Evolutionary conservation across 2,329 filamentous ascomycete species (phyloP).

Genomic region (Diaporthe velutina): DNA sequence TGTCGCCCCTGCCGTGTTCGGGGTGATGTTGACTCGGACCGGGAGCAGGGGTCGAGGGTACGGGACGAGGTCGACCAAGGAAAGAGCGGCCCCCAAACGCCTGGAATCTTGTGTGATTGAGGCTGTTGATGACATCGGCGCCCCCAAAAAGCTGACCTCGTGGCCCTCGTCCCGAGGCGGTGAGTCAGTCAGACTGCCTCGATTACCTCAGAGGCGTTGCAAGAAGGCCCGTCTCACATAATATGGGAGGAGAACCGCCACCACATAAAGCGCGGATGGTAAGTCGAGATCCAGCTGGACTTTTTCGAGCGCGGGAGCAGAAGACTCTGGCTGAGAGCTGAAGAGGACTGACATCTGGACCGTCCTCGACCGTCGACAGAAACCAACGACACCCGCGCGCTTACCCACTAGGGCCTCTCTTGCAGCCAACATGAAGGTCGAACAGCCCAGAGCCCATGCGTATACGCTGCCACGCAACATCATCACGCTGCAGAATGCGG

Average conservation of each 20-base stretch:
- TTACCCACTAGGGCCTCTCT: neutral
- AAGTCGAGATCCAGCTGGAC: neutral
- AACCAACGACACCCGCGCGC: neutral
- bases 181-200: slow-evolving; percentile 4
- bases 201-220: slow-evolving; percentile 11
- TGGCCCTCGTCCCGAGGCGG: slow-evolving; percentile 6
- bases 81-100: neutral
- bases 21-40: slow-evolving; percentile 6
- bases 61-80: neutral
- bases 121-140: neutral
- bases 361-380: neutral
- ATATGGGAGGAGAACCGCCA: neutral
- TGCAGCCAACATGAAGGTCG: slow-evolving; percentile 25
- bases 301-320: neutral
- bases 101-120: neutral
- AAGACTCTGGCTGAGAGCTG: neutral
- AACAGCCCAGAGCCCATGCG: neutral
- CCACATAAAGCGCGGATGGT: neutral
- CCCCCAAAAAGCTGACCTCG: neutral
- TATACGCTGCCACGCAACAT: neutral
- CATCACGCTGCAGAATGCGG: slow-evolving; percentile 25
- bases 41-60: neutral
- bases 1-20: neutral
- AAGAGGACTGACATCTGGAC: neutral
- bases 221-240: slow-evolving; percentile 20